Conservation (phyloP, 192 early-diverging fungal species). For the Pilaira anomala region DNA sequence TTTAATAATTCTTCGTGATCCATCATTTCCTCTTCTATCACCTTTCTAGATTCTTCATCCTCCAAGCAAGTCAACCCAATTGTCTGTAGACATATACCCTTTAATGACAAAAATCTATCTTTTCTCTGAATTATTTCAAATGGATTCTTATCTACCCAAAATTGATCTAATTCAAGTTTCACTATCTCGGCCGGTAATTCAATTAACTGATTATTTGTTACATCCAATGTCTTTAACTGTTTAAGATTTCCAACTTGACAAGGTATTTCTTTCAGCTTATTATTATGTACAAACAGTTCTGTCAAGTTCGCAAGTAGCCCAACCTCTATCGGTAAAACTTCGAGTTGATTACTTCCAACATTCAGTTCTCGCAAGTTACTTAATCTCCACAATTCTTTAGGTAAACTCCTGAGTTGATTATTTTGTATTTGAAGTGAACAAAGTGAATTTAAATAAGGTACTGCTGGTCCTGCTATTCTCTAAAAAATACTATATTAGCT, state of each 20-base stretch:
- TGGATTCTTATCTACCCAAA: slow-evolving; percentile 32
- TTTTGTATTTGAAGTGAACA: slow-evolving; percentile 28
- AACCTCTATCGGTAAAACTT: slow-evolving; percentile 29
- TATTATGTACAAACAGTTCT: slow-evolving; percentile 34
- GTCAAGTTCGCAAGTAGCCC: slow-evolving; percentile 23
- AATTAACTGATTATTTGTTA: slow-evolving; percentile 32
- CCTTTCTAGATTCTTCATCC: slow-evolving; percentile 1
- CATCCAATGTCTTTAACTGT: slow-evolving; percentile 24
- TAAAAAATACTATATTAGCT: slow-evolving; percentile 1
- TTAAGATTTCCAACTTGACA: slow-evolving; percentile 26
- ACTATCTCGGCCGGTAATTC: slow-evolving; percentile 30
- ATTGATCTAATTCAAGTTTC: slow-evolving; percentile 1
- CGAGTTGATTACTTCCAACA: slow-evolving; percentile 31
- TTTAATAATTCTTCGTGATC: neutral
- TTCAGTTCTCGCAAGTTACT: slow-evolving; percentile 31
- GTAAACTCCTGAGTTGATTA: slow-evolving; percentile 32
- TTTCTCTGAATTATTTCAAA: neutral
- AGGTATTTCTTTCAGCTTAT: slow-evolving; percentile 29
- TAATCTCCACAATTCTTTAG: slow-evolving; percentile 31
- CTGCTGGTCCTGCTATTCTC: slow-evolving; percentile 34
- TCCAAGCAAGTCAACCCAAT: neutral
- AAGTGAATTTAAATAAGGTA: slow-evolving; percentile 30
- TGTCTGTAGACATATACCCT: neutral
- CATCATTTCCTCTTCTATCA: neutral
- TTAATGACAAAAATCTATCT: neutral